Conservation (phyloP, 305 asterid genomes). For the Fraxinus paxiana region DNA sequence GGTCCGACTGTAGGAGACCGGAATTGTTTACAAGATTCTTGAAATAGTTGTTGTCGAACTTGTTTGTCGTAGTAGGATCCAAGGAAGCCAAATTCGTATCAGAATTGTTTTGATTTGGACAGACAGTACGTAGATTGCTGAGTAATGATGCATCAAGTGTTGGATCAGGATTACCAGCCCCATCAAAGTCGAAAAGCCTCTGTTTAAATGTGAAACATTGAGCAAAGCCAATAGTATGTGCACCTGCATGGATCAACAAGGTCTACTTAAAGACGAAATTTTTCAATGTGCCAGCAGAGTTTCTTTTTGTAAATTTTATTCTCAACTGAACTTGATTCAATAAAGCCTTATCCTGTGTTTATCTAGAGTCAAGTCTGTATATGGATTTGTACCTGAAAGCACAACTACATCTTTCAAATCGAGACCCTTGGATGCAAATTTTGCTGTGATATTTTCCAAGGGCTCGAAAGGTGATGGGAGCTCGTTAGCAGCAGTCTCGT, state of each 20-base stretch:
- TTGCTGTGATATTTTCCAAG: conserved; percentile 52
- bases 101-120: conserved; percentile 48
- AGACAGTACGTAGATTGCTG: conserved; percentile 35
- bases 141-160: conserved; percentile 40
- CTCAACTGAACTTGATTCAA: neutral
- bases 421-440: conserved; percentile 58
- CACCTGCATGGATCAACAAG: conserved; percentile 38
- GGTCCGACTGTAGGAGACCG: conserved; percentile 64
- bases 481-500: conserved; percentile 52
- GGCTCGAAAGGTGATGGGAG: conserved; percentile 72
- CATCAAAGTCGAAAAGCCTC: conserved; percentile 66
- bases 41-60: conserved; percentile 45
- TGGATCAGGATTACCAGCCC: conserved; percentile 75
- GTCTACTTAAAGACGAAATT: neutral
- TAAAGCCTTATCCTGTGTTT: neutral
- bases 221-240: conserved; percentile 69
- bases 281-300: neutral
- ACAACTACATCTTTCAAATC: conserved; percentile 58
- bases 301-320: neutral
- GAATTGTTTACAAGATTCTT: conserved; percentile 47
- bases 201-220: conserved; percentile 59
- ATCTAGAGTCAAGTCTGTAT: neutral
- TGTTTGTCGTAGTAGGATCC: conserved; percentile 36
- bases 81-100: conserved; percentile 52
- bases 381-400: conserved; percentile 49